phyloP scores from a whole-genome alignment of 208 protist genomes.

The Crithidia fasciculata region DNA sequence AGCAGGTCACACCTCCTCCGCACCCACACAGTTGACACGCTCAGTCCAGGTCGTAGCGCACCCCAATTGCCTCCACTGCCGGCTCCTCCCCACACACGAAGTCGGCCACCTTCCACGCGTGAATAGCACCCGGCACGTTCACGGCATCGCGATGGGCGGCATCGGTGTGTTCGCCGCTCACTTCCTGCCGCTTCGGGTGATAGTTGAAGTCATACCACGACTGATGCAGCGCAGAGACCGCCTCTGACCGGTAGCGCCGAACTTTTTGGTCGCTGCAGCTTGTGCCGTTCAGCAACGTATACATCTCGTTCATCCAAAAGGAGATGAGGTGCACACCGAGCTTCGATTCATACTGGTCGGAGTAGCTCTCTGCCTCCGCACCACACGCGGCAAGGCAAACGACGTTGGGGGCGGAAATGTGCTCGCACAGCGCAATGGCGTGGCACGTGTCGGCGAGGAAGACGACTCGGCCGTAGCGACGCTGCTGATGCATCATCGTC shows the following conservation, averaged over 20 bases:
- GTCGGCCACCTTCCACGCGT: constrained; percentile 67
- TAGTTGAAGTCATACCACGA: constrained; percentile 78
- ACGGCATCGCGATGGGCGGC: constrained; percentile 67
- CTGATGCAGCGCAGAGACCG: constrained; percentile 44
- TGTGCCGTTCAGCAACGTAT: constrained; percentile 65
- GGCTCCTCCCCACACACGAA: constrained; percentile 60
- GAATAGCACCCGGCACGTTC: constrained; percentile 52
- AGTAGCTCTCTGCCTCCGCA: constrained; percentile 67
- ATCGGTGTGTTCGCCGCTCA: constrained; percentile 14
- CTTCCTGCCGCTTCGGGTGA: constrained; percentile 29
- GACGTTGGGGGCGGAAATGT: constrained; percentile 85
- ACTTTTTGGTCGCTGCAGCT: constrained; percentile 45
- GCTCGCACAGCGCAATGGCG: constrained; percentile 88
- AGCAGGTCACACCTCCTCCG: too few relatives aligned
- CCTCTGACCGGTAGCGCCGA: constrained; percentile 11
- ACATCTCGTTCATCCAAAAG: constrained; percentile 91
- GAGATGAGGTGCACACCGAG: constrained; percentile 91
- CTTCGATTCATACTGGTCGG: constrained; percentile 69
- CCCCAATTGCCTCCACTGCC: constrained; percentile 24
- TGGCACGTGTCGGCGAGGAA: constrained; percentile 98
- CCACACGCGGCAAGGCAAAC: constrained; percentile 71
- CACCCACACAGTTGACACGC: neutral
- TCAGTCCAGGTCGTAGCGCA: constrained; percentile 68
- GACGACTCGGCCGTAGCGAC: constrained; percentile 92
- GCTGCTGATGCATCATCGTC: constrained; percentile 94